Conservation (phyloP, 164 flowering plant species). For the Brasenia schreberi region DNA sequence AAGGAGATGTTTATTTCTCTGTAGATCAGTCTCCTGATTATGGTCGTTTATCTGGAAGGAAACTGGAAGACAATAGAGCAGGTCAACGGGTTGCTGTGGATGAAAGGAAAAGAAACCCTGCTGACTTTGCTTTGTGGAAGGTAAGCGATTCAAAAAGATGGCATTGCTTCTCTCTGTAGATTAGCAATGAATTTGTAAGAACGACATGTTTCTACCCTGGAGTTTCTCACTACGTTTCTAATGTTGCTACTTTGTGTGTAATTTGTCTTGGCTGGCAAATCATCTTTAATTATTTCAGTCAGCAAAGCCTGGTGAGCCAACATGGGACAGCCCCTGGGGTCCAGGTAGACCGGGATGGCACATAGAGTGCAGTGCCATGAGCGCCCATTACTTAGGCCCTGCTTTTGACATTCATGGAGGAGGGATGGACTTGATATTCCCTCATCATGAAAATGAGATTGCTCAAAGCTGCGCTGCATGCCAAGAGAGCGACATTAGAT, state of each 20-base stretch:
- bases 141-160: constrained; percentile 14
- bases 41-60: constrained; percentile 72
- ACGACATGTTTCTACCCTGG: too few relatives aligned
- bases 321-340: constrained; percentile 98
- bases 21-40: constrained; percentile 63
- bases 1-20: constrained; percentile 86
- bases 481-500: constrained; percentile 47
- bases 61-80: constrained; percentile 66
- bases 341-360: constrained; percentile 99
- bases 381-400: constrained; percentile 57
- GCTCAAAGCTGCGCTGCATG: constrained; percentile 94
- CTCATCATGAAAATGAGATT: constrained; percentile 96
- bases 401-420: constrained; percentile 95
- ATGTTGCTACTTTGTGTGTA: not conserved
- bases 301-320: constrained; percentile 83
- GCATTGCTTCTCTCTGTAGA: not conserved
- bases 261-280: not conserved
- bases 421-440: constrained; percentile 85
- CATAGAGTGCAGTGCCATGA: constrained; percentile 99
- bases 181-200: too few relatives aligned
- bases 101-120: constrained; percentile 64
- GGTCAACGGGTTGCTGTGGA: constrained; percentile 85
- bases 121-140: constrained; percentile 97
- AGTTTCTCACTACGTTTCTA: not conserved
- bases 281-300: constrained; percentile 28